Conservation (phyloP, 2,329 filamentous ascomycete genomes). For the Fusarium xylarioides region DNA sequence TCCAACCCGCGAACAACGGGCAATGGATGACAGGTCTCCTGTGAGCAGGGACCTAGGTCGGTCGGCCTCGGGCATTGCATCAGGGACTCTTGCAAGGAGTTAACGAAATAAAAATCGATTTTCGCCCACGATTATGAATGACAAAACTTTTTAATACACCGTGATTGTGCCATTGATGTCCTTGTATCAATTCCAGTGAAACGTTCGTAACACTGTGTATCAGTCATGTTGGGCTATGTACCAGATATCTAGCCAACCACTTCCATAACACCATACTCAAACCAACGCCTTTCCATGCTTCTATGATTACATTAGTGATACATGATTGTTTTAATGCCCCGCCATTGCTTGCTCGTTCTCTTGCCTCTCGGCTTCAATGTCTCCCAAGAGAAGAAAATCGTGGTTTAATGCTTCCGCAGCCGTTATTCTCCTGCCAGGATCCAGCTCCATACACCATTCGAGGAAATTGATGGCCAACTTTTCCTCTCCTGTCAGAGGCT, state of each 20-base stretch:
- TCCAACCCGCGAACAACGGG: conserved; percentile 36
- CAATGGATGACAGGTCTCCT: conserved; percentile 36
- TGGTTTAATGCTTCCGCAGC: conserved; percentile 78
- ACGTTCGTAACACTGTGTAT: conserved; percentile 13
- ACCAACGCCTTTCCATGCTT: conserved; percentile 30
- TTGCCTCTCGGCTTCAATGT: conserved; percentile 57
- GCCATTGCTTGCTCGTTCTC: conserved; percentile 39
- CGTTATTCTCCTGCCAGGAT: conserved; percentile 77
- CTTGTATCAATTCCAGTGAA: not conserved
- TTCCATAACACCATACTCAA: conserved; percentile 21
- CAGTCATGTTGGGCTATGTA: conserved; percentile 30
- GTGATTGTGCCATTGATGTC: not conserved
- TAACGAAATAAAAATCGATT: conserved; percentile 53
- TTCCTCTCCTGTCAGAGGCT: conserved; percentile 71
- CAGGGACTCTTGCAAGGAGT: conserved; percentile 53
- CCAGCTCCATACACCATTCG: conserved; percentile 76
- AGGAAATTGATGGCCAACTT: conserved; percentile 78
- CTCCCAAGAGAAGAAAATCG: conserved; percentile 65
- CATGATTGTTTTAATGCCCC: conserved; percentile 13
- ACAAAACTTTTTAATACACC: not conserved
- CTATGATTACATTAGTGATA: conserved; percentile 33
- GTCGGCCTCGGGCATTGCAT: conserved; percentile 56
- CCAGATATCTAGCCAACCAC: conserved; percentile 23
- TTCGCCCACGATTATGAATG: conserved; percentile 45
- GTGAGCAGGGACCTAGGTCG: conserved; percentile 44